These are phyloP conservation scores for Omphalotus guepiniiformis DNA, from an alignment of 768 basidiomycete species.

Conservation along the genomic window DNA sequence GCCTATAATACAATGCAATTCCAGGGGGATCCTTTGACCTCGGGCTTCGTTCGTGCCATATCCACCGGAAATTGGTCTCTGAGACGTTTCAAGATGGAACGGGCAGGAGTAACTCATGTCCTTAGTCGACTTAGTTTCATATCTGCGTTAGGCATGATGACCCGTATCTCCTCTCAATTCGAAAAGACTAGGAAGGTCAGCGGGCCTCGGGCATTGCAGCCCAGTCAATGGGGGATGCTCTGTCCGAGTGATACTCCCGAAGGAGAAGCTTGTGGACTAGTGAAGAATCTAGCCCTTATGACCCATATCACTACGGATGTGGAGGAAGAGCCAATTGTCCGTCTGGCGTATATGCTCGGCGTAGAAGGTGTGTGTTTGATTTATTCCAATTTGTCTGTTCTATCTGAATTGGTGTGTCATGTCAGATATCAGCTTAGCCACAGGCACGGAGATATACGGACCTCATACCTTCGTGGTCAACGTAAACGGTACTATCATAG, in stretches of 20 bases:
- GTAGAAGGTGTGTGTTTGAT: conserved; percentile 70
- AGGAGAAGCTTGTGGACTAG: conserved; percentile 98
- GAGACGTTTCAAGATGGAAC: conserved; percentile 99
- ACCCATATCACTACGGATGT: conserved; percentile 99
- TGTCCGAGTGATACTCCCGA: conserved; percentile 99
- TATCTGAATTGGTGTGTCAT: conserved; percentile 11
- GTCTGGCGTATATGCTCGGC: conserved; percentile 90
- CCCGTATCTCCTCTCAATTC: conserved; percentile 96
- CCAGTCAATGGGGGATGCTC: conserved; percentile 98
- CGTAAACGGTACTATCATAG: conserved; percentile 94
- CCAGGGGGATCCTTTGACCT: conserved; percentile 93
- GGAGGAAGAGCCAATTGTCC: conserved; percentile 90
- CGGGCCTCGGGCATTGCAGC: conserved; percentile 94
- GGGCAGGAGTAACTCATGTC: conserved; percentile 97
- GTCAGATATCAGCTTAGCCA: conserved; percentile 83
- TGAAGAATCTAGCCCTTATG: conserved; percentile 98
- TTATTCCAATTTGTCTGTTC: conserved; percentile 3
- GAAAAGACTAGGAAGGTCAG: conserved; percentile 99
- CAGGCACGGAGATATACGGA: conserved; percentile 96
- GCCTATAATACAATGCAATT: conserved; percentile 93
- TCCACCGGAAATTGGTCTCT: conserved; percentile 99
- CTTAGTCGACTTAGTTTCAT: conserved; percentile 94
- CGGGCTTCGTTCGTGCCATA: conserved; percentile 94
- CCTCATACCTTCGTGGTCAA: conserved; percentile 91
- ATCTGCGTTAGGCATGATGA: conserved; percentile 99